Conservation (phyloP, 2,329 filamentous ascomycete species). For the Coniochaeta hoffmannii region DNA sequence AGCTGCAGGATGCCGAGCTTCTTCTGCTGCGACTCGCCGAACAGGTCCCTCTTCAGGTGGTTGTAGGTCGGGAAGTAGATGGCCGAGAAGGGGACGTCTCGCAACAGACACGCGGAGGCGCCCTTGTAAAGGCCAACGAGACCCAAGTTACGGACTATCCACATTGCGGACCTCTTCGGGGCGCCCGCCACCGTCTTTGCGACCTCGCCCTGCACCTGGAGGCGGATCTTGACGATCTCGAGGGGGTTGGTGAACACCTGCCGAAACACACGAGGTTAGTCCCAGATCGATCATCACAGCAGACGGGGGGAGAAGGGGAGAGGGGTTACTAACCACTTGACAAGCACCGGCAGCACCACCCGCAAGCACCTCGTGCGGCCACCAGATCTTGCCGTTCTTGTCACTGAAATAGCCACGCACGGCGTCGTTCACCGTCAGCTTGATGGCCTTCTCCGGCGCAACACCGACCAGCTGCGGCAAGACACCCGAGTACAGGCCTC, state of each 20-base stretch:
- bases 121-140: constrained; percentile 95
- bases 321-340: constrained; percentile 73
- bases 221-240: constrained; percentile 97
- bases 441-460: constrained; percentile 98
- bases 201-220: constrained; percentile 95
- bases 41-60: constrained; percentile 89
- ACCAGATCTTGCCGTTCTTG: constrained; percentile 64
- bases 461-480: constrained; percentile 93
- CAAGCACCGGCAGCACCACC: constrained; percentile 87
- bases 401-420: constrained; percentile 71
- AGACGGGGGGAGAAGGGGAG: neutral
- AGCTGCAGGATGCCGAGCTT: constrained; percentile 87
- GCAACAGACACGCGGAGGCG: constrained; percentile 85
- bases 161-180: constrained; percentile 87
- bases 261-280: constrained; percentile 7
- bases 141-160: constrained; percentile 95
- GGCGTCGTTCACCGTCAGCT: constrained; percentile 95
- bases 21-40: constrained; percentile 81
- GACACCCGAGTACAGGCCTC: constrained; percentile 88
- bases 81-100: constrained; percentile 94
- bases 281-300: neutral
- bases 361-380: constrained; percentile 69
- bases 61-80: constrained; percentile 98
- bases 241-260: constrained; percentile 95
- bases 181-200: constrained; percentile 77